These are phyloP conservation scores for Oryza glaberrima DNA, from an alignment of 176 grass and related monocot genomes.

Conservation along the genomic window DNA sequence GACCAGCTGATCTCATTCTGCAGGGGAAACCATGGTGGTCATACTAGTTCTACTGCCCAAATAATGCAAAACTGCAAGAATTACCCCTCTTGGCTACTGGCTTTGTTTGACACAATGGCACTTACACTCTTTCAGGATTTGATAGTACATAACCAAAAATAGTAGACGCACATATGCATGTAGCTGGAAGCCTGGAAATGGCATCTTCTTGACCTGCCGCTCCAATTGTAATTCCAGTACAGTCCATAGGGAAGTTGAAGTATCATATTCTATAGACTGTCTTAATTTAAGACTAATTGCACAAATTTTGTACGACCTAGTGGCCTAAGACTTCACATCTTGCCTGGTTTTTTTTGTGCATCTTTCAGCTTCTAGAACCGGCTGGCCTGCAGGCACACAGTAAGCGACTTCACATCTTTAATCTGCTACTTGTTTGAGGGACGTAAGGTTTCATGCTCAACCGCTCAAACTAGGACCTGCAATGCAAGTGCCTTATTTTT, in stretches of 20 bases:
- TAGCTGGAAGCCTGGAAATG: too few species aligned
- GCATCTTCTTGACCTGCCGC: neutral
- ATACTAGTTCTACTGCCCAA: neutral
- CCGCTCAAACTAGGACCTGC: neutral
- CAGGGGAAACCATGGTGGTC: neutral
- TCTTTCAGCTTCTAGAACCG: neutral
- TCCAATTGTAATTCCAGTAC: too few species aligned
- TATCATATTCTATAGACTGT: neutral
- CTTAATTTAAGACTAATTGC: neutral
- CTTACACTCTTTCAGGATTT: too few species aligned
- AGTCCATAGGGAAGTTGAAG: neutral
- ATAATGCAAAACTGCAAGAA: neutral
- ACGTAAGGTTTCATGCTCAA: neutral
- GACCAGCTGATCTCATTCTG: neutral
- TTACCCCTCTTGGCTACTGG: neutral
- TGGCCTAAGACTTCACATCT: conserved; percentile 1
- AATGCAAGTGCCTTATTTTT: neutral
- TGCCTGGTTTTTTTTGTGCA: neutral
- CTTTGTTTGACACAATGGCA: neutral
- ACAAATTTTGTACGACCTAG: neutral
- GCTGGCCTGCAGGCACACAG: neutral
- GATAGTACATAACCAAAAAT: neutral
- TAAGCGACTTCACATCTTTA: too few species aligned
- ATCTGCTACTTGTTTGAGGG: neutral
- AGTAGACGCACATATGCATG: neutral